phyloP scores from a whole-genome alignment of 768 basidiomycete genomes.

The Lentinus brumalis region DNA sequence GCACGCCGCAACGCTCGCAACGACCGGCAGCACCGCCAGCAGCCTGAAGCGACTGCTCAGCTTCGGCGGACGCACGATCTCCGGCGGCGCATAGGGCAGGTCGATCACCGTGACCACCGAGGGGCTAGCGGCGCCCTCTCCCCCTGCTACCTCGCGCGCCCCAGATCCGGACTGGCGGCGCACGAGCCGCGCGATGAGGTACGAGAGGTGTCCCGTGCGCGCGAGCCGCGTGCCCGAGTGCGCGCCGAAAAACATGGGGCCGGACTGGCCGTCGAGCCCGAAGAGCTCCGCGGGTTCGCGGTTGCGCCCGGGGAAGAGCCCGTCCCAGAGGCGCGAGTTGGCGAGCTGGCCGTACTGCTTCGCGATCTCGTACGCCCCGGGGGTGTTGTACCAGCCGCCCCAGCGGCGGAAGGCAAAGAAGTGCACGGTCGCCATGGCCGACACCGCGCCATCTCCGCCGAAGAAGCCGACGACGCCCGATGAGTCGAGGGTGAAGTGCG shows the following conservation, averaged over 20 bases:
- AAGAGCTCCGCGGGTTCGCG: constrained; percentile 18
- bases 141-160: background rate
- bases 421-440: constrained; percentile 18
- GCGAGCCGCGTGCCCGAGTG: constrained; percentile 5
- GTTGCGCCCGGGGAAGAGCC: constrained; percentile 14
- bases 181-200: constrained; percentile 14
- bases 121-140: constrained; percentile 1
- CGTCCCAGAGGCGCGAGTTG: constrained; percentile 17
- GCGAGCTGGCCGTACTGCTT: constrained; percentile 20
- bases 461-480: constrained; percentile 17
- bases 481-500: constrained; percentile 13
- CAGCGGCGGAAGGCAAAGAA: constrained; percentile 14
- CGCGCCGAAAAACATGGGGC: constrained; percentile 15
- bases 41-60: background rate
- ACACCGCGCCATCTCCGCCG: constrained; percentile 16
- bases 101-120: constrained; percentile 1
- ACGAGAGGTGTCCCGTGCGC: constrained; percentile 10
- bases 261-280: constrained; percentile 12
- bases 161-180: background rate
- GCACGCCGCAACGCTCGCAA: constrained; percentile 7
- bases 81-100: constrained; percentile 1
- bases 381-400: constrained; percentile 19
- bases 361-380: constrained; percentile 18
- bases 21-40: constrained; percentile 6
- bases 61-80: background rate